Evolutionary conservation across 306 rosid species (phyloP).

Genomic region (Bauhinia variegata): DNA sequence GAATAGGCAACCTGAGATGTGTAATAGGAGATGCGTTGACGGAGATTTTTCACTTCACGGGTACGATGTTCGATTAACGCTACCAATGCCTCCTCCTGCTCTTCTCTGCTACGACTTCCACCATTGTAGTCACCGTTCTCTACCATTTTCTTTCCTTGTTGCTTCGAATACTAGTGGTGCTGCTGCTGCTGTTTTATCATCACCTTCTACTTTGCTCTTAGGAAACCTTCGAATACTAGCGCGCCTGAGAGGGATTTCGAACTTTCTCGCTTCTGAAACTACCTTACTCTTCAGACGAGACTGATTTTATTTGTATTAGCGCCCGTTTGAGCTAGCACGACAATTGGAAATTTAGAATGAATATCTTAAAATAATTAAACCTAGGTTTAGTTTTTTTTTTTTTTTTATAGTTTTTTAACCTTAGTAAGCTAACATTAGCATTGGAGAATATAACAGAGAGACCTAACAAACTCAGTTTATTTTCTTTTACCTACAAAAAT

Average conservation of each 20-base stretch:
- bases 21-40: conserved; percentile 66
- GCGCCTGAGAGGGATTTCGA: background rate
- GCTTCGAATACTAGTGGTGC: background rate
- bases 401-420: no score
- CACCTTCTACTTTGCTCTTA: conserved; percentile 27
- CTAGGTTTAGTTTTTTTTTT: no score
- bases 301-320: no score
- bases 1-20: conserved; percentile 60
- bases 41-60: conserved; percentile 65
- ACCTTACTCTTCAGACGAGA: background rate
- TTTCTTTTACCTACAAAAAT: no score
- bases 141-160: conserved; percentile 37
- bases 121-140: conserved; percentile 19
- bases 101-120: conserved; percentile 42
- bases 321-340: no score
- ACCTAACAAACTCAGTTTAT: no score
- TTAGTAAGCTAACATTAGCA: no score
- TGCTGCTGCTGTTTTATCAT: background rate
- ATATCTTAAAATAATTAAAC: no score
- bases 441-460: no score
- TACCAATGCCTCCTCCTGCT: conserved; percentile 82
- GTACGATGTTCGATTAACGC: conserved; percentile 87
- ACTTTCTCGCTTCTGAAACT: background rate
- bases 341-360: no score
- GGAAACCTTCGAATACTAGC: conserved; percentile 13